A percentile compares a stretch with the other conserved stretches of the same genome.
These are phyloP conservation scores for Halteria grandinella DNA, from an alignment of 73 alveolate species.

Conservation along the genomic window DNA sequence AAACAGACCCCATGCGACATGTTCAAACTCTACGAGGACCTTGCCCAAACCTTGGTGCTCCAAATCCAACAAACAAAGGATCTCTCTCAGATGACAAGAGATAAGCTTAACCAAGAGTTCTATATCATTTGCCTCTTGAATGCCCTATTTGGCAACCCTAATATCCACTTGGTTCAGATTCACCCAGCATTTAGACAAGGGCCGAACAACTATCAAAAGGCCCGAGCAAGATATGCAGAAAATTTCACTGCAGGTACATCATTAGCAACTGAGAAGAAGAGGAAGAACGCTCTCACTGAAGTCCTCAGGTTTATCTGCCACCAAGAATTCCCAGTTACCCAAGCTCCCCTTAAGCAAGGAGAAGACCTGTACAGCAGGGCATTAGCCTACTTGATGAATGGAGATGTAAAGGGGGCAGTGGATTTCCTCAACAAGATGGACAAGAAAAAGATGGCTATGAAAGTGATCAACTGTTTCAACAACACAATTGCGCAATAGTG, in stretches of 20 bases:
- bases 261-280: constrained; percentile 13
- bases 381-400: constrained; percentile 26
- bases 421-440: constrained; percentile 2
- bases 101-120: constrained; percentile 19
- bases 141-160: constrained; percentile 43
- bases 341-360: not conserved
- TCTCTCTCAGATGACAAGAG: not conserved
- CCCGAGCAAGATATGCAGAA: too few relatives aligned
- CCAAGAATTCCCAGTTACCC: not conserved
- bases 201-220: constrained; percentile 10
- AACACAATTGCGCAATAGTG: not conserved
- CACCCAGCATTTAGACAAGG: constrained; percentile 21
- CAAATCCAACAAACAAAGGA: not conserved
- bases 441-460: constrained; percentile 35
- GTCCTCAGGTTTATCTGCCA: constrained; percentile 37
- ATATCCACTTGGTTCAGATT: constrained; percentile 19
- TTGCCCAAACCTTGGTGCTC: not conserved
- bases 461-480: not conserved
- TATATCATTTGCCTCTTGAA: constrained; percentile 25
- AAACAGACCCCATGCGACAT: too few relatives aligned
- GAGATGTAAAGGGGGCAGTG: constrained; percentile 23
- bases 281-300: constrained; percentile 49
- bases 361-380: not conserved
- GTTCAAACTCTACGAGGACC: constrained; percentile 13
- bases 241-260: too few relatives aligned